Evolutionary conservation across 106 monocot species (phyloP).

Genomic region (Acorus calamus): DNA sequence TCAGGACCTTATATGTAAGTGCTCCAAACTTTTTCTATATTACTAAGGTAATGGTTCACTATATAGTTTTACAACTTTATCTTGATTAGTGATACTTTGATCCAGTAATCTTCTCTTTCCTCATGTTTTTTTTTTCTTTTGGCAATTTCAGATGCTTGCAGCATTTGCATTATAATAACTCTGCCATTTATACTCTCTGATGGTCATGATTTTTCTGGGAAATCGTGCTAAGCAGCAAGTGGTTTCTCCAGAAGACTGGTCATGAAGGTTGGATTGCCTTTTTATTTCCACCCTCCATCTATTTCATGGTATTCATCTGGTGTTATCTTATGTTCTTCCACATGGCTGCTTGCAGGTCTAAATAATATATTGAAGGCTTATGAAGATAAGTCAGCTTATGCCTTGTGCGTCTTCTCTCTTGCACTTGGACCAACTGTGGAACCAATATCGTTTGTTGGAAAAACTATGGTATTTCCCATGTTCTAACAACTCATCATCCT

Average conservation of each 20-base stretch:
- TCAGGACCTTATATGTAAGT: slow-evolving; percentile 99
- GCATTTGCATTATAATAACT: too few relatives aligned
- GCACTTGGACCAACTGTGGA: slow-evolving; percentile 63
- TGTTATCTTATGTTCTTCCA: neutral
- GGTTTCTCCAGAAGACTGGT: slow-evolving; percentile 95
- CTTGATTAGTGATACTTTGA: neutral
- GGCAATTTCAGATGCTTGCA: slow-evolving; percentile 4
- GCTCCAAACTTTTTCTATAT: neutral
- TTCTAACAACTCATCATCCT: neutral
- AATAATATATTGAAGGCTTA: slow-evolving; percentile 81
- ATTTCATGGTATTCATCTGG: neutral
- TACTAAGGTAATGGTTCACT: too few relatives aligned
- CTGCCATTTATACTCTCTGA: too few relatives aligned
- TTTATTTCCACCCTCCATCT: neutral
- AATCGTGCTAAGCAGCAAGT: slow-evolving; percentile 48
- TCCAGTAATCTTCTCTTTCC: neutral
- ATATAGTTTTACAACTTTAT: neutral
- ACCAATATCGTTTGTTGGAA: slow-evolving; percentile 79
- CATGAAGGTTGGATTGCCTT: slow-evolving; percentile 64
- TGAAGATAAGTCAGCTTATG: slow-evolving; percentile 96
- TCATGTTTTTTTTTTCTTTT: neutral
- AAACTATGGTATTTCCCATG: slow-evolving; percentile 46
- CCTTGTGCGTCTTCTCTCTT: slow-evolving; percentile 95
- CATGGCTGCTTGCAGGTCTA: slow-evolving; percentile 30
- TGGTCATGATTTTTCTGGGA: too few relatives aligned